Percentiles rank a stretch among this genome's conserved stretches.
Evolutionary conservation across 805 yeast genomes (phyloP).

Genomic region (Barnettozyma vustinii): DNA sequence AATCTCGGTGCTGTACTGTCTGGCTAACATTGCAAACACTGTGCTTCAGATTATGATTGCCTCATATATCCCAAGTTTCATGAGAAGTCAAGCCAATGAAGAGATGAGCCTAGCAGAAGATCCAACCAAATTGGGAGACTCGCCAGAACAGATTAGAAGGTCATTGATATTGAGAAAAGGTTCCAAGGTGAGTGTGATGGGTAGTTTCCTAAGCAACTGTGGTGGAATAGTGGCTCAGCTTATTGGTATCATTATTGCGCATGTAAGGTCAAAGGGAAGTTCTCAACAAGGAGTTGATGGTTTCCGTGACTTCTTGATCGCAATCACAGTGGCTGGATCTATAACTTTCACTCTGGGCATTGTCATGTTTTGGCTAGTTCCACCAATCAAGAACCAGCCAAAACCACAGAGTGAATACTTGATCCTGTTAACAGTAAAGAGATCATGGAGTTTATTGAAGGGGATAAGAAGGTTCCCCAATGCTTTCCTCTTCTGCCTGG

Average conservation of each 20-base stretch:
- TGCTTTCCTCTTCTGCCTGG: constrained; percentile 32
- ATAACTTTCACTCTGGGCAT: constrained; percentile 28
- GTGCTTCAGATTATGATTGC: constrained; percentile 35
- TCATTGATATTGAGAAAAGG: constrained; percentile 28
- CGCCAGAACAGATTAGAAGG: constrained; percentile 25
- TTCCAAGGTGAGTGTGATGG: constrained; percentile 33
- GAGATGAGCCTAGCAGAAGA: constrained; percentile 11
- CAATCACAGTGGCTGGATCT: constrained; percentile 35
- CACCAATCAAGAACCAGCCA: constrained; percentile 27
- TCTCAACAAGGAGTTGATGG: constrained; percentile 25
- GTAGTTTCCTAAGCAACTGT: constrained; percentile 30
- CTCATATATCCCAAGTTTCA: constrained; percentile 35
- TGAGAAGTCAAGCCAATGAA: constrained; percentile 28
- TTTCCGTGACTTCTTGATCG: constrained; percentile 31
- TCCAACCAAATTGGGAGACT: not conserved
- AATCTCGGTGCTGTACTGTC: constrained; percentile 29
- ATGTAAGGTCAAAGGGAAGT: constrained; percentile 21
- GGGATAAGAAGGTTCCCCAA: constrained; percentile 28
- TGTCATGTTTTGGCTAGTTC: constrained; percentile 27
- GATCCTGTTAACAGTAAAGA: constrained; percentile 25
- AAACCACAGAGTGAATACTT: constrained; percentile 26
- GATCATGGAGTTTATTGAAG: constrained; percentile 24
- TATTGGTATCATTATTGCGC: constrained; percentile 34
- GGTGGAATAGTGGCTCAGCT: constrained; percentile 35
- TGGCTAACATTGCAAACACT: constrained; percentile 27